Base-by-base conservation (phyloP, 2,329 filamentous ascomycete genomes). In the Rutstroemia sydowiana region DNA sequence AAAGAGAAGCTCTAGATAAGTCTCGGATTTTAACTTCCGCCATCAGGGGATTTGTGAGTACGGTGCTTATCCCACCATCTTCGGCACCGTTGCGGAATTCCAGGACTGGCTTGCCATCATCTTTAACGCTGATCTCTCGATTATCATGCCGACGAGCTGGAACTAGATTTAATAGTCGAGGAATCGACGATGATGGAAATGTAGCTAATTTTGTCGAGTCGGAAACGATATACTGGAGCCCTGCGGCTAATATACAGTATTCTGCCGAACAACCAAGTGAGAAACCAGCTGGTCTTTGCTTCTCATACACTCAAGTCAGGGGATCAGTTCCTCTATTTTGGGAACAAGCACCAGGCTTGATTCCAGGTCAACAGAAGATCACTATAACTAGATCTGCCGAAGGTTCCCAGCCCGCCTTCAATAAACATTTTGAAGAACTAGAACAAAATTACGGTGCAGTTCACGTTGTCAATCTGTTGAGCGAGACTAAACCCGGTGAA, bases 141-240 rank as follows among this genome's bases (percentile, higher is more conserved):
- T 82, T 93, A 61, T 95, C 91, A 20, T 81, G 95, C 60, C 84
- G 93, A 69, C 82, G 92, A 56, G 91, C 85, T 32, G 93, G 93
- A 41, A 97, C 93, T 14, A 78, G 95, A 66, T 97, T 96, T 71
- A 93, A 98, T 67, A 95, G 93, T 2, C 84, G 93, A 58, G 93
- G 93, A 47, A 82, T 97, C 43, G 92, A 98, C 65, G 91, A 95
- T 59, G 77, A 93, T 56, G 93, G 93, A 21, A 83, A 97, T 67
- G 93, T 93, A n/a, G 89, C 93, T 59, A 98, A 98, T 69, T 98
- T 92, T 77, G 98, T 98, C 66, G 93, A 98, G 75, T 97, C 93
- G 0, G 93, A 98, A 67, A 93, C 98, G 67, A 76, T 93, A 31
- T 77, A 95, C 55, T 82, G 98, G 34, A 85, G 85, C 45, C 87